Conservation (phyloP, 2,329 filamentous ascomycete species). For the Hymenoscyphus repandus region DNA sequence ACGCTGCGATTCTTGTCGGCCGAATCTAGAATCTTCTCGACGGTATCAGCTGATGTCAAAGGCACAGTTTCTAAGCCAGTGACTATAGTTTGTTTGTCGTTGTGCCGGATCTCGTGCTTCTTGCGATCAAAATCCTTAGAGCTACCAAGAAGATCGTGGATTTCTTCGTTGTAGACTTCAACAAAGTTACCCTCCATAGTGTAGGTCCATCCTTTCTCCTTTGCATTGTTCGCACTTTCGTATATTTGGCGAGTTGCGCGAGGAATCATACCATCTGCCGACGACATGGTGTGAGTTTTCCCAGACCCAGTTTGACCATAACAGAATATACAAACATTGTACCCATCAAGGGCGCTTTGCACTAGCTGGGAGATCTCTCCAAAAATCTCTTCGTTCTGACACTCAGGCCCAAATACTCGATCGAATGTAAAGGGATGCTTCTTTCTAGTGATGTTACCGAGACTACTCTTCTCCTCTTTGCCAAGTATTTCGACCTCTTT, state of each 20-base stretch:
- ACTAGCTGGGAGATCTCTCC: constrained; percentile 95
- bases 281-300: constrained; percentile 96
- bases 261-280: constrained; percentile 88
- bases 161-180: constrained; percentile 96
- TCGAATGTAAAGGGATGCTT: constrained; percentile 88
- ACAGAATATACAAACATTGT: constrained; percentile 98
- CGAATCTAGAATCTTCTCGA: constrained; percentile 72
- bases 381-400: constrained; percentile 82
- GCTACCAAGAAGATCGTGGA: constrained; percentile 80
- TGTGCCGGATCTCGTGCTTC: constrained; percentile 86
- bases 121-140: constrained; percentile 69
- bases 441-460: constrained; percentile 71
- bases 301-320: constrained; percentile 97
- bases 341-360: constrained; percentile 92
- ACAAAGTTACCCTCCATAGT: constrained; percentile 92
- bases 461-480: constrained; percentile 75
- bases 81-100: constrained; percentile 79
- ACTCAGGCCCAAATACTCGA: constrained; percentile 75
- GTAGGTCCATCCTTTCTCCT: constrained; percentile 91
- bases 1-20: constrained; percentile 86
- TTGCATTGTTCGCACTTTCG: constrained; percentile 73
- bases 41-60: constrained; percentile 73
- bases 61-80: constrained; percentile 72
- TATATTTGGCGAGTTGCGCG: constrained; percentile 92
- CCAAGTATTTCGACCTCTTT: constrained; percentile 82